Percentiles rank a stretch among this genome's conserved stretches.
phyloP scores from a whole-genome alignment of 805 yeast genomes.

The Zygoascus bituminiphila region DNA sequence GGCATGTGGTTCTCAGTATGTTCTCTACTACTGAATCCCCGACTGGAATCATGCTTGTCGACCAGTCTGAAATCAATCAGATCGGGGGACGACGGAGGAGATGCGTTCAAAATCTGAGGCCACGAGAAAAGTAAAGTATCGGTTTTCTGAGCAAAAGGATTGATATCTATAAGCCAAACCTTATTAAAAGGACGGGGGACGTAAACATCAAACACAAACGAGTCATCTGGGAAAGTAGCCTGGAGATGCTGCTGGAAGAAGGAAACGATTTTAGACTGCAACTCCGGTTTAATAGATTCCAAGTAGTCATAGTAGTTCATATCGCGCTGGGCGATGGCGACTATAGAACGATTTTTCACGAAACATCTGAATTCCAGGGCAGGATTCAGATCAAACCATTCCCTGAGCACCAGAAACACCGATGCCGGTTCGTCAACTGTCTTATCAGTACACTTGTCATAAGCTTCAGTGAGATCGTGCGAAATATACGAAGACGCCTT shows the following conservation, averaged over 20 bases:
- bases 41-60: conserved; percentile 51
- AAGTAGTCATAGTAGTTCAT: conserved; percentile 73
- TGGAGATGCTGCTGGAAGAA: conserved; percentile 46
- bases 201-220: conserved; percentile 72
- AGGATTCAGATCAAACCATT: conserved; percentile 81
- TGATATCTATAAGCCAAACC: conserved; percentile 72
- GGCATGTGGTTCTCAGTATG: conserved; percentile 92
- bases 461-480: conserved; percentile 73
- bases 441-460: conserved; percentile 39
- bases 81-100: conserved; percentile 13
- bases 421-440: neutral
- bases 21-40: conserved; percentile 70
- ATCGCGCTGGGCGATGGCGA: conserved; percentile 82
- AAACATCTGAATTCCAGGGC: conserved; percentile 88
- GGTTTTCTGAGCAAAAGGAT: conserved; percentile 73
- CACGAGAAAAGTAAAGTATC: conserved; percentile 76
- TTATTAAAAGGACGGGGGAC: conserved; percentile 64
- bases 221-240: conserved; percentile 43
- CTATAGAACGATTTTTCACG: conserved; percentile 50
- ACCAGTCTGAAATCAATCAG: conserved; percentile 52
- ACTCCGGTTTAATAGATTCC: conserved; percentile 39
- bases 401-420: conserved; percentile 49
- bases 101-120: conserved; percentile 55
- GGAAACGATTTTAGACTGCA: conserved; percentile 41
- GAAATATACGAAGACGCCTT: conserved; percentile 83